Conservation (phyloP, 2,329 filamentous ascomycete genomes). For the Colletotrichum plurivorum region DNA sequence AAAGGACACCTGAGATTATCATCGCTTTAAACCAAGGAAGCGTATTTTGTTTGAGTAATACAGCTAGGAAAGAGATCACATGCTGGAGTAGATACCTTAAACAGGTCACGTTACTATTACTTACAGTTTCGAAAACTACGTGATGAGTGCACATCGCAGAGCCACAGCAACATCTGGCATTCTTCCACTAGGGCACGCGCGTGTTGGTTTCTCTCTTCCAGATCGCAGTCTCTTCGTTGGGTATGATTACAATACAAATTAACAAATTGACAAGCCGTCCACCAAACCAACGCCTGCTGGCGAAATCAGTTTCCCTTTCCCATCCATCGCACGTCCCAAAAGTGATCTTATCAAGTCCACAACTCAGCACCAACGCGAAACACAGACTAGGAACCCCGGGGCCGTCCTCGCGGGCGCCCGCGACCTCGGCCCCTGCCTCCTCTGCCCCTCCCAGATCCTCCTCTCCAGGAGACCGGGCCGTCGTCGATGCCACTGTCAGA, state of each 20-base stretch:
- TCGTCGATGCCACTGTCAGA: conserved; percentile 37
- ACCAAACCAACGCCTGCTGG: too few species aligned
- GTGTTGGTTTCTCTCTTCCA: too few species aligned
- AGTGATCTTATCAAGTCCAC: too few species aligned
- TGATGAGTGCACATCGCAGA: too few species aligned
- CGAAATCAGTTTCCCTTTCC: too few species aligned
- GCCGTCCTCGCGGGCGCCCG: conserved; percentile 20
- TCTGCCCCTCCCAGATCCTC: not conserved
- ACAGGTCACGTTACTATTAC: not conserved
- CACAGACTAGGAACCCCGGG: not conserved
- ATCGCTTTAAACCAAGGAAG: conserved; percentile 1
- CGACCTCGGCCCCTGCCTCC: conserved; percentile 25
- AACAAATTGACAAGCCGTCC: too few species aligned
- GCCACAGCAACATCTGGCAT: too few species aligned
- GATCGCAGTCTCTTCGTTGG: too few species aligned
- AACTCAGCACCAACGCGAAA: too few species aligned
- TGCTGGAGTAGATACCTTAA: conserved; percentile 19
- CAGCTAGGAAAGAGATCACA: conserved; percentile 5
- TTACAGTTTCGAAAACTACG: not conserved
- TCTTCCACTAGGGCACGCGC: too few species aligned
- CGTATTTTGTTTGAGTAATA: conserved; percentile 35
- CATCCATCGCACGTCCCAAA: too few species aligned
- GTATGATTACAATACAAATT: too few species aligned
- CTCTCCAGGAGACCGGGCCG: conserved; percentile 7
- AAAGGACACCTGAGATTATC: not conserved